phyloP scores from a whole-genome alignment of 176 grass and related monocot genomes.

The Oryza meyeriana region DNA sequence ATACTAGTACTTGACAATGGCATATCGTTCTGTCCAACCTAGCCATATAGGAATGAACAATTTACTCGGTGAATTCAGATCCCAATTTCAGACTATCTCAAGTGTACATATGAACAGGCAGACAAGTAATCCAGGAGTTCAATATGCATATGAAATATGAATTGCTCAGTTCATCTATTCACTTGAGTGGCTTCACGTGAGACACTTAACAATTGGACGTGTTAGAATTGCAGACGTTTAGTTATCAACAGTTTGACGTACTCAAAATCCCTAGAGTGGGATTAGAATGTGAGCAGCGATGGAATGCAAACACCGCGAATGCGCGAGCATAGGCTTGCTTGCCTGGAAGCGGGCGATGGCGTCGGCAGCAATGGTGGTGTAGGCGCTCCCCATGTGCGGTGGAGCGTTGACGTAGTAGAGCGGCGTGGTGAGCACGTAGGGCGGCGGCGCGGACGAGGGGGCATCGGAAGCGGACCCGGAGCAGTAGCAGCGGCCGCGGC shows the following conservation, averaged over 20 bases:
- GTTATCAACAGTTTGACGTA: background rate
- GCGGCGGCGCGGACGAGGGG: background rate
- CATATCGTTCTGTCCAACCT: background rate
- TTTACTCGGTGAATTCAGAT: background rate
- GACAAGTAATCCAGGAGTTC: background rate
- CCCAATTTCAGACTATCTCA: background rate
- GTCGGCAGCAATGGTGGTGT: slow-evolving; percentile 96
- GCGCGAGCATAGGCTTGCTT: background rate
- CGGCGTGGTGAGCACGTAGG: slow-evolving; percentile 83
- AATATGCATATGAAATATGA: background rate
- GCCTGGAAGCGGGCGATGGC: slow-evolving; percentile 95
- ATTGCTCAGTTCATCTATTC: background rate
- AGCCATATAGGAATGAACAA: background rate
- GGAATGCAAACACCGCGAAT: background rate
- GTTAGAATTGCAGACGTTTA: background rate
- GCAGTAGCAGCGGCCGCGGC: slow-evolving; percentile 29
- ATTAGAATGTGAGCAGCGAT: background rate
- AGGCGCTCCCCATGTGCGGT: slow-evolving; percentile 98
- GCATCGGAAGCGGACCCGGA: slow-evolving; percentile 37
- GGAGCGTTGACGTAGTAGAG: slow-evolving; percentile 97
- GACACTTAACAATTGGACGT: background rate
- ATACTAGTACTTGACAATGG: background rate
- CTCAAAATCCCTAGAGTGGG: background rate
- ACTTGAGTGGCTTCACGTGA: background rate
- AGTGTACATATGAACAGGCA: background rate